Base-by-base conservation (phyloP, 257 asterid species). In the Solanum okadae region DNA sequence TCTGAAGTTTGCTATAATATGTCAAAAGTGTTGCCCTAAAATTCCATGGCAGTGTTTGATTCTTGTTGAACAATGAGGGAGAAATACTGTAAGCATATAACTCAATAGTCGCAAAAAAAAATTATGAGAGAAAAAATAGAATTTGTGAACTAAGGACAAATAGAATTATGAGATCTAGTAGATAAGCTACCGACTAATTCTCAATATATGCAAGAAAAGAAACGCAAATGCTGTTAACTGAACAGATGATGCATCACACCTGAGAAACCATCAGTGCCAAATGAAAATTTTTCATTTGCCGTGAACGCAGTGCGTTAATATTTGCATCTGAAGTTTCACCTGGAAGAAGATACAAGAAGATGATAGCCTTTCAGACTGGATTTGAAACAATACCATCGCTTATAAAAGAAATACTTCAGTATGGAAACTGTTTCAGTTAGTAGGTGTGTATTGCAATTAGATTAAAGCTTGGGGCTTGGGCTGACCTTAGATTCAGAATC, bases 221-320 rank as follows among this genome's bases (percentile, higher is more conserved):
- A 71, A 86, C 10, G 34, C 68, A 86, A 2, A 29, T 70, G 46
- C 78, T 20, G 88, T 79, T 37, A 46, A 67, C 86, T 77, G 87
- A 78, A 88, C 75, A 85, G 61, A 73, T 85, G 83, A 72, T 78
- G 73, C 87, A 88, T 88, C 71, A 42, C 91, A 97, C 99, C 98
- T 96, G 99, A 88, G 99, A 96, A 88, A 93, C 89, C 95, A 97
- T 94, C 77, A 97, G 92, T 72, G 96, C 99, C 87, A 97, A 94
- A 76, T 97, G 98, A 90, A 94, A 94, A 92, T 97, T 97, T 90
- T 97, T 97, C 98, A 96, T 95, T 93, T 97, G 99, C 89, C 95
- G 93, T 72, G 91, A 89, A 63, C 99, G 99, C 44, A 96, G 91
- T 33, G 93, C 94, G 79, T 89, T 92, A 56, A 96, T 89, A 87